These are phyloP conservation scores for Microthyrium microscopicum DNA, from an alignment of 2,329 filamentous ascomycete species.

Conservation along the genomic window DNA sequence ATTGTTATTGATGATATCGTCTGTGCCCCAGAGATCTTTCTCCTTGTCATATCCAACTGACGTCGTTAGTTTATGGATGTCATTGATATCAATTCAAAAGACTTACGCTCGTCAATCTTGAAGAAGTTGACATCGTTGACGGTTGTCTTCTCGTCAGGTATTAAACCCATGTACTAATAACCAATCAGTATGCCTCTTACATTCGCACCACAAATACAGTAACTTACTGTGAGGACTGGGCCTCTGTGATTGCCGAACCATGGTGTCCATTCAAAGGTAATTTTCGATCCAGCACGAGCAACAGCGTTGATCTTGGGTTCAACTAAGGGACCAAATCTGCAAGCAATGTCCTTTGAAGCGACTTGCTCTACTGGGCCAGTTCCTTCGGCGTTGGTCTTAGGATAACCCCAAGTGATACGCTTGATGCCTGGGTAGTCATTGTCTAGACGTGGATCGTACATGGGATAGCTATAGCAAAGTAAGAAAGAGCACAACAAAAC, in stretches of 20 bases:
- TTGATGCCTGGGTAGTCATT: constrained; percentile 1
- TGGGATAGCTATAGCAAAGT: constrained; percentile 1
- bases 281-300: not conserved
- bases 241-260: constrained; percentile 4
- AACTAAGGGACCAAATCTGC: not conserved
- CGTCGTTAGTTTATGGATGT: too few species aligned
- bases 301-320: not conserved
- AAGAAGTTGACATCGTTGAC: constrained; percentile 1
- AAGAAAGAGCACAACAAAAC: not conserved
- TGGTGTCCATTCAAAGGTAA: constrained; percentile 1
- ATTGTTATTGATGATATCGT: constrained; percentile 25
- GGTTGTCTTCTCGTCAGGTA: not conserved
- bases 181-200: not conserved
- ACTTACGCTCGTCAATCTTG: constrained; percentile 1
- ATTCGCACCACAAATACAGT: not conserved
- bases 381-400: not conserved
- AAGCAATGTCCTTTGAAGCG: not conserved
- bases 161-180: constrained; percentile 2
- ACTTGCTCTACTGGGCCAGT: not conserved
- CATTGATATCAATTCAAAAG: too few species aligned
- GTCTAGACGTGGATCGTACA: constrained; percentile 1
- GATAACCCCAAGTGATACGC: constrained; percentile 1
- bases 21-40: constrained; percentile 16
- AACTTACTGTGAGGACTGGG: constrained; percentile 1
- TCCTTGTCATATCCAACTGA: constrained; percentile 4